Evolutionary conservation across 106 monocot species (phyloP), one percentile per base, ranked within the genome.

Genomic region (Vanilla planifolia): DNA sequence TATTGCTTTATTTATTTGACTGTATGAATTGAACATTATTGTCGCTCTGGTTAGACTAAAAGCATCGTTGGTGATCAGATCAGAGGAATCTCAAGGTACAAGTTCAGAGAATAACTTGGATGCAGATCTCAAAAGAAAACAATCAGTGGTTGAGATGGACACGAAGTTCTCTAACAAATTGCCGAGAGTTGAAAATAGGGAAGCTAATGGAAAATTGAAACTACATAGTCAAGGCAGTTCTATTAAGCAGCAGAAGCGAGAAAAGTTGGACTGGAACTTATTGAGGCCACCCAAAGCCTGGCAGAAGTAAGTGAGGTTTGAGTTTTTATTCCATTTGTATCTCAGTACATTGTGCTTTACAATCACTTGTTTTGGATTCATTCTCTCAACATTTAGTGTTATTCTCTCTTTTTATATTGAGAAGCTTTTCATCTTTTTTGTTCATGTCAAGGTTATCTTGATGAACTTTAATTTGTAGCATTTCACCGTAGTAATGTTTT

Each of bases 111-210:
- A 53, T 55, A 55, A 23, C 26, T 67, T 62, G 10, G 73, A 68
- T 23, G 7, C 56, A 43, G 75, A 82, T 26, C 68, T 69, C 29
- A 82, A 83, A 72, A 77, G 86, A 47, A 83, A 83, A 56, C 55
- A 80, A 34, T 71, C 72, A n/a, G 68, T 65, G 26, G 55, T 40
- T 5, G 71, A 70, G 9, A 37, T 20, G 29, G 79, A 69, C 27
- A 51, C 47, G 15, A 8, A 44, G n/a, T 14, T 67, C 24, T 45
- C 62, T 4, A 50, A 40, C 8, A 75, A 73, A 6, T 19, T 60
- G 23, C 62, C 27, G 28, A 69, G 62, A 62, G 39, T 5, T 41
- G 56, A 3, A 32, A 55, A 4, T 57, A 20, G 20, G 22, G 63
- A 72, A n/a, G 44, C 14, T 16, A 59, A 59, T 53, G 62, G 60